Base-by-base conservation (phyloP, 2,329 filamentous ascomycete genomes). In the Boeremia lycopersici region DNA sequence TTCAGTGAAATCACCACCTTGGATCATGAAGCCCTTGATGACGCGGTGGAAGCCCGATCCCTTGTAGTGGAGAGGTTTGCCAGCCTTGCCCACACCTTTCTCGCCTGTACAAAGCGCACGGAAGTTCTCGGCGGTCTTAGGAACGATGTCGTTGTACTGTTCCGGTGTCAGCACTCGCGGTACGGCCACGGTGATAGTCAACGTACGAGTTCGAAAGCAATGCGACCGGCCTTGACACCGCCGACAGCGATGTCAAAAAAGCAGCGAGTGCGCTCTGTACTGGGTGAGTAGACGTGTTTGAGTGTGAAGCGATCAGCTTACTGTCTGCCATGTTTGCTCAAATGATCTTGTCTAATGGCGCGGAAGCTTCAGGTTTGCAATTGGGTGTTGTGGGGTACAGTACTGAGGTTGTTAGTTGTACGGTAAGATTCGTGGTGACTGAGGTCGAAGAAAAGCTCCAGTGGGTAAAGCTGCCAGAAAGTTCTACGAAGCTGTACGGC, bases 11-110 rank as follows among this genome's bases (percentile, higher is more conserved):
- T 98, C 95, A 77, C 95, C 93, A 72, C 95, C 93, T 80, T 97
- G 90, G 71, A 97, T 95, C 93, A 99, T 98, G 79, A 99, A 99
- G 70, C 90, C 86, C 83, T 97, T 97, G 81, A 99, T 99, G 62
- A 99, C 90, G 46, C 93, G 90, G 82, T 99, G 93, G 83, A 99
- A 98, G 67, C 81, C 82, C 57, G 90, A 96, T 65, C 91, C 84
- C 82, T 97, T 97, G 86, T 91, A 99, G 81, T 91, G 89, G 48
- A 99, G 84, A 40, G 89, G 89, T 79, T 93, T 93, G 74, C 92
- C 93, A 28, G 85, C 78, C 74, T 90, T 90, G 64, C 91, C 90
- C 23, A 84, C 67, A 57, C 93, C 93, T 80, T 96, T 97, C 82
- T 98, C 93, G 64, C 93, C 93, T 0, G 93, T 96, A 81, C 92